These are phyloP conservation scores for Orbilia blumenaviensis DNA, from an alignment of 2,329 filamentous ascomycete species.

Conservation along the genomic window DNA sequence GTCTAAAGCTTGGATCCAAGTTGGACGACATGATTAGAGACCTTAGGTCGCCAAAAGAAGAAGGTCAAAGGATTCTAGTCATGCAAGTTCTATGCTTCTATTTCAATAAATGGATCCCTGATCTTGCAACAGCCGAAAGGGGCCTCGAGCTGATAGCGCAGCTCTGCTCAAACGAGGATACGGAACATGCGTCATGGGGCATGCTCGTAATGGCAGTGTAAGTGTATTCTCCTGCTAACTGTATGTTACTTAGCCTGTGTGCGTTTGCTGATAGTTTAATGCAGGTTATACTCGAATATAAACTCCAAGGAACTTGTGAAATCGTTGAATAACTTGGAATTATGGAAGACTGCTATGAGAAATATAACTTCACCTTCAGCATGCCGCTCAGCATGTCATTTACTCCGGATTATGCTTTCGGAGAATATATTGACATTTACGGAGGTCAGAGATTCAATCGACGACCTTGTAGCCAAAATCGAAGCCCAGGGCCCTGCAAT, in stretches of 20 bases:
- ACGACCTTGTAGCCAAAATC: conserved; percentile 76
- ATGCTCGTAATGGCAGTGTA: conserved; percentile 83
- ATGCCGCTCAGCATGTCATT: conserved; percentile 78
- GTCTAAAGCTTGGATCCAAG: conserved; percentile 54
- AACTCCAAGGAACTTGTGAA: conserved; percentile 62
- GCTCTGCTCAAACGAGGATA: conserved; percentile 75
- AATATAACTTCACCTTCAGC: conserved; percentile 74
- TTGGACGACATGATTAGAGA: conserved; percentile 64
- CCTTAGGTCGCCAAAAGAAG: conserved; percentile 63
- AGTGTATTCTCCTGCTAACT: conserved; percentile 57
- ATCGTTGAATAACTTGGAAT: conserved; percentile 71
- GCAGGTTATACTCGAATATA: conserved; percentile 63
- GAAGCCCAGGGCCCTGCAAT: conserved; percentile 82
- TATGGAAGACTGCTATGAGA: conserved; percentile 78
- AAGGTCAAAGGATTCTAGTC: conserved; percentile 64
- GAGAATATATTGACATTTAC: conserved; percentile 73
- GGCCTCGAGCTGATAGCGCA: conserved; percentile 69
- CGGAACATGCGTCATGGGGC: conserved; percentile 77
- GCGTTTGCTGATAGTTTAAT: conserved; percentile 59
- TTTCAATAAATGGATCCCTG: conserved; percentile 63
- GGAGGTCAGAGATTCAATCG: conserved; percentile 73
- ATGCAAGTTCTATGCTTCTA: conserved; percentile 70
- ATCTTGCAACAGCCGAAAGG: conserved; percentile 66
- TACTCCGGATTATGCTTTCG: conserved; percentile 75
- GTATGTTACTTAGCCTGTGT: neutral